Evolutionary conservation across 208 protist species (phyloP), one percentile per base, ranked within the genome.

Genomic region (Trypanosoma scelopori): DNA sequence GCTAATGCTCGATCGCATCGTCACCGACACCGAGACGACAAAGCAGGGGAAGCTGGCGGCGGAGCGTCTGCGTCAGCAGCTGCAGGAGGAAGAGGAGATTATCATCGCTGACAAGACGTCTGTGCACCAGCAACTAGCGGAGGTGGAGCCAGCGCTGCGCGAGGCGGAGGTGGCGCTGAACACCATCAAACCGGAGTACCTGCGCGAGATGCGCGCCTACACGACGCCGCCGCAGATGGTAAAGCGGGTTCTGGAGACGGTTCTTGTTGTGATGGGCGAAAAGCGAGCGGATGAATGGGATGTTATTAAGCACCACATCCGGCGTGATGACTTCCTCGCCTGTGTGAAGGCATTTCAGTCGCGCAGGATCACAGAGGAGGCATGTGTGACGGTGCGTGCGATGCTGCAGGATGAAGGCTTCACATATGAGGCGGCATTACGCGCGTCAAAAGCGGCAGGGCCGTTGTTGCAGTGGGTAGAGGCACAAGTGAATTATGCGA

Each of bases 191-290:
- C 84, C 84, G 46, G 87, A 94, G 71, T 94, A 99, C 71, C 82
- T 99, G 27, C 94, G 98, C 25, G 98, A 99, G 85, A 94, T 99
- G n/a, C 89, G 98, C 46, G 79, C 88, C 25, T 96, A 99, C 59
- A 85, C 81, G n/a, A 99, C 91, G 30, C 98, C 98, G 49, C 98
- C 98, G 23, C 78, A 74, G 37, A 91, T 90, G 72, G 96, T 99
- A 43, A 93, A 98, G 81, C 82, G 96, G 18, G 87, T 93, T n/a
- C 82, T 99, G 27, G 93, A 98, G 65, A 81, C 90, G 11, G 97
- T 98, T 11, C 75, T 87, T 53, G 71, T 78, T 23, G 69, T 98
- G 30, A 85, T 99, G 69, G 81, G 93, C 20, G 75, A 94, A 69
- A 81, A 68, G 47, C 52, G 67, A 42, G 65, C 65, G 63, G 77